Conservation (phyloP, 495 filamentous ascomycete genomes). For the Xylaria longipes region DNA sequence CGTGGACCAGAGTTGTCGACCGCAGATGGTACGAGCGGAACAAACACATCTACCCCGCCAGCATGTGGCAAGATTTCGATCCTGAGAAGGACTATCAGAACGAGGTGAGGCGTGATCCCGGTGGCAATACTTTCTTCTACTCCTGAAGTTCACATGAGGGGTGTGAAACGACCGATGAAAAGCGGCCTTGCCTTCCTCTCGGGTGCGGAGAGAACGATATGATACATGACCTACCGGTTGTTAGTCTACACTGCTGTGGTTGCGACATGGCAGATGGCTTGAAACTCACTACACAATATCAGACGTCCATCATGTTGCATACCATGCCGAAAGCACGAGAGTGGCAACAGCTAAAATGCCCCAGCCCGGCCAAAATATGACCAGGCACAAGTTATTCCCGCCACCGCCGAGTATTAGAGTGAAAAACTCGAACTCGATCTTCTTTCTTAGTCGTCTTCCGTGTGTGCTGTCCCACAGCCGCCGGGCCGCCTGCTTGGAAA, state of each 20-base stretch:
- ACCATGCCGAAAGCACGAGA: conserved; percentile 14
- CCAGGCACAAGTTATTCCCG: conserved; percentile 46
- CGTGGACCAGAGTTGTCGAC: conserved; percentile 93
- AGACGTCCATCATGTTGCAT: neutral
- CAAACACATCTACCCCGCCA: conserved; percentile 97
- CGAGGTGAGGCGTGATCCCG: conserved; percentile 79
- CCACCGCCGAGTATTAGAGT: conserved; percentile 48
- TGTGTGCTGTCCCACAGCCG: conserved; percentile 42
- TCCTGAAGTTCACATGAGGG: conserved; percentile 40
- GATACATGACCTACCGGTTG: neutral
- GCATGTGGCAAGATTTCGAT: conserved; percentile 94
- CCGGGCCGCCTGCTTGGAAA: conserved; percentile 9
- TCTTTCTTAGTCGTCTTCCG: conserved; percentile 43
- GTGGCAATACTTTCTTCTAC: conserved; percentile 95
- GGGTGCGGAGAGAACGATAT: neutral
- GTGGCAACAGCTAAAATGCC: conserved; percentile 39
- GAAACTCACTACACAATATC: neutral
- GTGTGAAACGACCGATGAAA: neutral
- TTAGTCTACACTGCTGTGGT: neutral
- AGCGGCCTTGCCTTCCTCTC: neutral
- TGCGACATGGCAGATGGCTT: neutral
- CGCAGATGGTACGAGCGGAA: conserved; percentile 95
- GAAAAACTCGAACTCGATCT: conserved; percentile 52
- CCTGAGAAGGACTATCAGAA: conserved; percentile 83
- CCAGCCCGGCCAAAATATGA: conserved; percentile 61